Base-by-base conservation (phyloP, 345 rosid species). In the Gossypium arboreum region DNA sequence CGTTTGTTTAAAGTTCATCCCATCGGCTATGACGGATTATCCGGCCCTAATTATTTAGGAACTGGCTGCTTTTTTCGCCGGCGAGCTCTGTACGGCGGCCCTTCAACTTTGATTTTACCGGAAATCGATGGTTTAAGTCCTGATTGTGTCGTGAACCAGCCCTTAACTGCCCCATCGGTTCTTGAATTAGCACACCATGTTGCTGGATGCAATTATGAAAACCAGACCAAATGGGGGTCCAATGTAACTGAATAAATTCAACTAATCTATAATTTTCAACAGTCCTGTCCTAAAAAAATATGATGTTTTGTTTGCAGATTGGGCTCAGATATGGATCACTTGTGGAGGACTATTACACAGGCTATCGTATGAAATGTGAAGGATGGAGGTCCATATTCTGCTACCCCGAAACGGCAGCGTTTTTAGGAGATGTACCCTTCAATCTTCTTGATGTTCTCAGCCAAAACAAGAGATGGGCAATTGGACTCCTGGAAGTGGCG, bases 41-140 rank as follows among this genome's bases (percentile, higher is more conserved):
- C 9, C 48, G 97, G 94, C 0, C 79, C 93, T 0, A 52, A 74
- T 78, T 15, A 88, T 27, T 34, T 88, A 0, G 98, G 98, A 64
- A 83, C 93, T 0, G 90, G 91, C 0, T 78, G 92, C 66, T 94
- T 94, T 68, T 90, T 94, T 57, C 71, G 62, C 11, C 87, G 98
- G 12, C 74, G 90, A 50, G 85, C 72, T 9, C 81, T 90, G 12
- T 94, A 85, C 9, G 94, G 98, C 0, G n/a, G 59, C 41, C 93
- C 98, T 0, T 56, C 72, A 0, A 69, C 51, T 20, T 52, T 80
- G n/a, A 12, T 87, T 7, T 4, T 27, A 12, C 85, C 80, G 1
- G 86, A 89, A 69, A 76, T 84, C 12, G 79, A 78, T 13, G 85
- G 85, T 25, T 68, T 88, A 61, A 15, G 76, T 5, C 90, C 86